Conservation (phyloP, 176 grass and related monocot genomes). For the Aegilops longissima region DNA sequence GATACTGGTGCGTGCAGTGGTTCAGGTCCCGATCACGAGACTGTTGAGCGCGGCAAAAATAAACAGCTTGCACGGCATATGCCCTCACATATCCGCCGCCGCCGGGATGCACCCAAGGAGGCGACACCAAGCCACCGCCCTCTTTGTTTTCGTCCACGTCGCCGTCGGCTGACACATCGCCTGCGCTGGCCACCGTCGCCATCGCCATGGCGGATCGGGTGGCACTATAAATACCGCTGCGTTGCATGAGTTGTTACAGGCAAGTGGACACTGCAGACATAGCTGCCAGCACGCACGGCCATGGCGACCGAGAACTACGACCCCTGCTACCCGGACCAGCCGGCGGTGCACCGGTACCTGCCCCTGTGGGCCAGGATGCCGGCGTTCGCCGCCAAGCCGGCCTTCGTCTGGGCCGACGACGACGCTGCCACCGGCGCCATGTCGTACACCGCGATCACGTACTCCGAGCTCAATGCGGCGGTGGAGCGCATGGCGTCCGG, state of each 20-base stretch:
- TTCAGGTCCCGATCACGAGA: background rate
- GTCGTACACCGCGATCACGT: constrained; percentile 24
- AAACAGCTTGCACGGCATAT: constrained; percentile 27
- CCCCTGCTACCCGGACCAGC: constrained; percentile 72
- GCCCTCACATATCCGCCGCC: constrained; percentile 36
- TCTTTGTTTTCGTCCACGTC: constrained; percentile 12
- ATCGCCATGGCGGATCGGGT: background rate
- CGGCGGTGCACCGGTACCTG: constrained; percentile 51
- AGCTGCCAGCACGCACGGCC: background rate
- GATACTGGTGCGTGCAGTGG: background rate
- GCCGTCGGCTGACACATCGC: background rate
- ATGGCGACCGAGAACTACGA: constrained; percentile 73
- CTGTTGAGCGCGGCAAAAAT: background rate
- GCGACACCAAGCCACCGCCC: background rate
- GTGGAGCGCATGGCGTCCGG: constrained; percentile 40
- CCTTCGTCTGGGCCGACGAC: constrained; percentile 47
- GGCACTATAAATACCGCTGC: background rate
- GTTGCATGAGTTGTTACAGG: background rate
- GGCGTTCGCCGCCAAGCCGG: constrained; percentile 39
- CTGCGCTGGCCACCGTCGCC: background rate
- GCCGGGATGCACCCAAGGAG: constrained; percentile 23
- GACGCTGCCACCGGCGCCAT: background rate
- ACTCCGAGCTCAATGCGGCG: constrained; percentile 43
- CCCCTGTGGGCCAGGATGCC: constrained; percentile 53
- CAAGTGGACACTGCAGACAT: background rate